Base-by-base conservation (phyloP, 2,329 filamentous ascomycete species). In the Madurella mycetomatis region DNA sequence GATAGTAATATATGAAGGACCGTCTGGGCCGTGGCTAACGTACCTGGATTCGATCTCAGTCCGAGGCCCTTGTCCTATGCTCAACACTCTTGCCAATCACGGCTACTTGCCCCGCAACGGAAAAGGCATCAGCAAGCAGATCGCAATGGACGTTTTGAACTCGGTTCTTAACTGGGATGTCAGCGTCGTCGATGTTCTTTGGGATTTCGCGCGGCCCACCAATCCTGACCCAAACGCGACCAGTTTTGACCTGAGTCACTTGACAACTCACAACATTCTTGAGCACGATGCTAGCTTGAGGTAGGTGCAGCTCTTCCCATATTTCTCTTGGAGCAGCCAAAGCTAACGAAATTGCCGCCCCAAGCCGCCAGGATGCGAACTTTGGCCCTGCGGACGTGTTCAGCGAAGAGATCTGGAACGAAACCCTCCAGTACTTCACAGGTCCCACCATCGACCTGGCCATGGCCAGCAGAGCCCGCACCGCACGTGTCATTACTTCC, bases 331-430 rank as follows among this genome's bases (percentile, higher is more conserved):
- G n/a, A 25, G 25, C 25, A 25, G 25, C 25, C 25, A 7, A 25
- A 7, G 25, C 25, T 7, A 25, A 25, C 7, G 7, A 25, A 4
- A 25, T 25, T 7, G 4, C 3, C 7, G 25, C 7, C 25, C 7
- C 25, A 32, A 59, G 54, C 30, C 57, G 61, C 0, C 8, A 52
- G 2, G 61, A 63, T 30, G 55, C 59, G 9, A 57, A 49, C 68
- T 73, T 79, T 51, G 79, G 78, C 18, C 75, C 76, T 64, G 76
- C 76, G 58, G 72, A 77, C 59, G 53, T 73, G 52, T 82, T 83
- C 69, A 80, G 82, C 65, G 66, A 75, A 49, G 73, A 70, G 2
- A 64, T 80, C 58, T 83, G 81, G 63, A 71, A 76, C 49, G 65
- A 72, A 53, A 73, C 72, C 0, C 68, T 60, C 40, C 53, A 60